These are phyloP conservation scores for Eutrema yunnanense DNA, from an alignment of 345 rosid genomes.

Conservation along the genomic window DNA sequence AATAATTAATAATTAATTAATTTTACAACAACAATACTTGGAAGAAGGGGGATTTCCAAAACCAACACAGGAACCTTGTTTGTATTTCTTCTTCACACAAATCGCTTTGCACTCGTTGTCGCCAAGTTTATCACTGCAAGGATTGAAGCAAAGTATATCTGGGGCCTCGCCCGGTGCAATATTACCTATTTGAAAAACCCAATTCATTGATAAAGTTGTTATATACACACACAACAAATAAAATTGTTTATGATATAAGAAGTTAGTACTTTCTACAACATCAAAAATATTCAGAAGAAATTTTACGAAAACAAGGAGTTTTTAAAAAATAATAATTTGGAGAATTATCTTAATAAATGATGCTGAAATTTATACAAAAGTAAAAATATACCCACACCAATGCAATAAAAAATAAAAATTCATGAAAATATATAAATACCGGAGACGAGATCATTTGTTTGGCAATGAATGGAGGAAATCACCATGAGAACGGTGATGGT, in stretches of 20 bases:
- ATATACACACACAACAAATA: background rate
- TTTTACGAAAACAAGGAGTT: background rate
- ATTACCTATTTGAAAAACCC: background rate
- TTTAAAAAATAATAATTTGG: background rate
- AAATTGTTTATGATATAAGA: background rate
- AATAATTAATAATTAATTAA: background rate
- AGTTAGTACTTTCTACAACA: background rate
- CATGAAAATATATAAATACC: background rate
- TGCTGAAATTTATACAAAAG: background rate
- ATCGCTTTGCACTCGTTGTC: slow-evolving; percentile 1
- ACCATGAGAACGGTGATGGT: background rate
- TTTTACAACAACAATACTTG: slow-evolving; percentile 20
- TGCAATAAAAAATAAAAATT: background rate
- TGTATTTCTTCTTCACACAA: slow-evolving; percentile 14
- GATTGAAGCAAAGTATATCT: background rate
- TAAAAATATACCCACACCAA: background rate
- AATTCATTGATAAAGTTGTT: background rate
- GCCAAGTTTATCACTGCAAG: background rate
- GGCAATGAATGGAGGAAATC: background rate
- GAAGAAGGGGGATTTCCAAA: background rate
- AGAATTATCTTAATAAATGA: background rate
- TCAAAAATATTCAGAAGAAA: background rate
- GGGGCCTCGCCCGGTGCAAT: background rate
- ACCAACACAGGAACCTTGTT: slow-evolving; percentile 13
- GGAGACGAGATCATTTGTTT: background rate